Percentiles rank a stretch among this genome's conserved stretches.
Conservation (phyloP, 148 eudicot genomes). For the Chenopodium formosanum region DNA sequence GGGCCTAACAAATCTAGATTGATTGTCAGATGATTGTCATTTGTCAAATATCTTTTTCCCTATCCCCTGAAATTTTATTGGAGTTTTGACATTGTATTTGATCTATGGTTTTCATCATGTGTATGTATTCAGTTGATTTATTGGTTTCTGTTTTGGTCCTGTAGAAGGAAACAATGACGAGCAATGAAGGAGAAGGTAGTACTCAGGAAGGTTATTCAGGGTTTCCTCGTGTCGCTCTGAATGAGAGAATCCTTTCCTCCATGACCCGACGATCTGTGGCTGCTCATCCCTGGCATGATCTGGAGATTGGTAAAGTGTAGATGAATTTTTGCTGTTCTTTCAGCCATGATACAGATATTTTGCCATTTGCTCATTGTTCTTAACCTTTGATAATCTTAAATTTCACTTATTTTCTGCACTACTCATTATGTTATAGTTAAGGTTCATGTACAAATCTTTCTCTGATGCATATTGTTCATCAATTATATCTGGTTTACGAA, state of each 20-base stretch:
- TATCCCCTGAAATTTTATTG: no score
- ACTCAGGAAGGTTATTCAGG: constrained; percentile 31
- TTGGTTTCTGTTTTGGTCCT: neutral
- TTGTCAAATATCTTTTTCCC: neutral
- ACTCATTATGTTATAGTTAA: neutral
- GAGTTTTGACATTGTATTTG: neutral
- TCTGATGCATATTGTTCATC: neutral
- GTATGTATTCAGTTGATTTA: neutral
- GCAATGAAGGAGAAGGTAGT: constrained; percentile 39
- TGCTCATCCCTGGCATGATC: constrained; percentile 99
- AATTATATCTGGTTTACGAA: neutral
- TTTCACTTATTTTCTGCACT: neutral
- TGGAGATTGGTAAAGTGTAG: constrained; percentile 61
- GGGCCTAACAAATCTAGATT: neutral
- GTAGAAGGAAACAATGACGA: constrained; percentile 45
- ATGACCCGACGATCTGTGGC: constrained; percentile 81
- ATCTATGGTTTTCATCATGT: neutral
- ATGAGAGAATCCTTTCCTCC: constrained; percentile 86
- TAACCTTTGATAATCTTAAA: neutral
- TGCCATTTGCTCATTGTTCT: neutral
- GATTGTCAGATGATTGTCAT: no score
- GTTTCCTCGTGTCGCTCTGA: constrained; percentile 50
- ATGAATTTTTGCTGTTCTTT: neutral
- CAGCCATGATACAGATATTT: neutral
- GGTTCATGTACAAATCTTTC: neutral